A percentile compares a stretch with the other conserved stretches of the same genome.
These are phyloP conservation scores for Tylopilus subfusipes DNA, from an alignment of 768 basidiomycete species.

Conservation along the genomic window DNA sequence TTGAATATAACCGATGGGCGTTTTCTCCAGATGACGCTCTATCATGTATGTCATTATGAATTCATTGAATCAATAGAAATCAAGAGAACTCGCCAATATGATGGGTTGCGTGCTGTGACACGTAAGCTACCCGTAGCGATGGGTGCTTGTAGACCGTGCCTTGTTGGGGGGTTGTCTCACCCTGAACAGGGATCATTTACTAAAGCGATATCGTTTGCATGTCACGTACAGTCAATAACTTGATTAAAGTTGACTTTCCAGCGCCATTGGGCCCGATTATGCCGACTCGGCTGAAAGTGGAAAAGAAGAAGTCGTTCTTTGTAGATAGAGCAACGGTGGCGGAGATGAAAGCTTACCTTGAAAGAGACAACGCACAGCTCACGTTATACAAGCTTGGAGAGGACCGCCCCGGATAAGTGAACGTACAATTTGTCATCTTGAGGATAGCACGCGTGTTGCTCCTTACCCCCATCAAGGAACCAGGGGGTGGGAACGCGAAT, in stretches of 20 bases:
- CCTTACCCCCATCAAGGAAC: constrained; percentile 94
- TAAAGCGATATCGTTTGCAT: constrained; percentile 1
- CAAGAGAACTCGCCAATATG: constrained; percentile 63
- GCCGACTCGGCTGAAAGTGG: constrained; percentile 70
- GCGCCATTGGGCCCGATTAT: constrained; percentile 93
- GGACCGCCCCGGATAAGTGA: constrained; percentile 84
- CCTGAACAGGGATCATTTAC: constrained; percentile 42
- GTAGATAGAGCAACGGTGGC: constrained; percentile 18
- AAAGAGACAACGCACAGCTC: constrained; percentile 90
- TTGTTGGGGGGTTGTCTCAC: constrained; percentile 88
- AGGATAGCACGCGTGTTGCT: constrained; percentile 95
- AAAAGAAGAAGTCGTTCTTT: constrained; percentile 18
- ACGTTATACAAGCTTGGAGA: constrained; percentile 82
- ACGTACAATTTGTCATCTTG: constrained; percentile 88
- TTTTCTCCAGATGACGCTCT: constrained; percentile 95
- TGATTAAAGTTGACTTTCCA: constrained; percentile 94
- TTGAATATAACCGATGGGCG: constrained; percentile 94
- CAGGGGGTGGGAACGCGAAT: constrained; percentile 94
- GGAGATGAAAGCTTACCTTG: constrained; percentile 53
- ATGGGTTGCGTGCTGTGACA: constrained; percentile 97
- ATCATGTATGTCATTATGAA: constrained; percentile 20
- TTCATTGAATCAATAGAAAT: constrained; percentile 13
- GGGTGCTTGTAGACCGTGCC: constrained; percentile 95
- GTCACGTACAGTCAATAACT: constrained; percentile 73
- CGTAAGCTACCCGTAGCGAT: constrained; percentile 89